phyloP scores from a whole-genome alignment of 768 basidiomycete species.

The Rubroboletus pulcherrimus region DNA sequence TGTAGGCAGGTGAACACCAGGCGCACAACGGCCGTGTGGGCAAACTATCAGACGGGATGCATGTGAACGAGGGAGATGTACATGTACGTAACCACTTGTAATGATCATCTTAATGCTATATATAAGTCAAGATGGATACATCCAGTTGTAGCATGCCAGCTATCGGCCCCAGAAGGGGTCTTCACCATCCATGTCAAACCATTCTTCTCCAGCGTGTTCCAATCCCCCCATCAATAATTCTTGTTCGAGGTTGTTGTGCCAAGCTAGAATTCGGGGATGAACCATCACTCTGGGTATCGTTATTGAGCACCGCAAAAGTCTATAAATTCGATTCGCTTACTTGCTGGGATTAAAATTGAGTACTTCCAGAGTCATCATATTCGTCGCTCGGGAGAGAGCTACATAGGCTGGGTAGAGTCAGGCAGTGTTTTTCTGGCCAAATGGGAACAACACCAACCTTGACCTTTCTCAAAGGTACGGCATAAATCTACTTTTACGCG shows the following conservation, averaged over 20 bases:
- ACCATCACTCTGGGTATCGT: slow-evolving; percentile 50
- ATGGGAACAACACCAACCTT: slow-evolving; percentile 43
- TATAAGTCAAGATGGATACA: background rate
- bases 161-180: slow-evolving; percentile 31
- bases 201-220: slow-evolving; percentile 17
- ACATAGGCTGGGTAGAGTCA: slow-evolving; percentile 51
- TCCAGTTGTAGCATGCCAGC: background rate
- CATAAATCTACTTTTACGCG: slow-evolving; percentile 77
- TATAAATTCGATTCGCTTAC: slow-evolving; percentile 33
- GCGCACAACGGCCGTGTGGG: background rate
- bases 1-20: background rate
- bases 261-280: slow-evolving; percentile 59
- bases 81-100: slow-evolving; percentile 5
- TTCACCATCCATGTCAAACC: slow-evolving; percentile 35
- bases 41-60: background rate
- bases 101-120: background rate
- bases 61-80: background rate
- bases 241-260: slow-evolving; percentile 40
- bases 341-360: slow-evolving; percentile 57
- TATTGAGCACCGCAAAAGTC: background rate
- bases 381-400: slow-evolving; percentile 69
- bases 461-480: slow-evolving; percentile 75
- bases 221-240: slow-evolving; percentile 5
- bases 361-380: slow-evolving; percentile 61
- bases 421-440: background rate